Evolutionary conservation across 2,329 filamentous ascomycete genomes (phyloP), one percentile per base, ranked within the genome.

Genomic region (Emericellopsis cladophorae): DNA sequence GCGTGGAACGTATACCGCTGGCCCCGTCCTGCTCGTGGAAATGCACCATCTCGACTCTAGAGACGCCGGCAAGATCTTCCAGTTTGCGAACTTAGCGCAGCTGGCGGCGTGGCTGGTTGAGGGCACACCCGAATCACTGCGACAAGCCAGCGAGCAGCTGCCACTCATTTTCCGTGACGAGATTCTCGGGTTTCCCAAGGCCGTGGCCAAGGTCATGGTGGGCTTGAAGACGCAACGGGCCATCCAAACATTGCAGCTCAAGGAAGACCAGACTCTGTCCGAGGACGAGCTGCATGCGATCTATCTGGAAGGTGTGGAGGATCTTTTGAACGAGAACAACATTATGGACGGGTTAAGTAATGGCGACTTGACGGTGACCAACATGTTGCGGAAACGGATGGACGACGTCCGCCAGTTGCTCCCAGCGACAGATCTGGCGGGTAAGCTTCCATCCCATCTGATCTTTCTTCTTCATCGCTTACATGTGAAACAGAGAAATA

Each of bases 251-350:
- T 60, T 81, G 16, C 62, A 69, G 34, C 61, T 60, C 7, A 56
- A 71, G 37, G 61, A 67, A 1, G 72, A 70, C 41, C 70, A 66
- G 14, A 58, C 75, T 40, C 51, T 52, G 14, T 60, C 65, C 12
- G 73, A 75, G 12, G 70, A 76, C 14, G 60, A 70, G 15, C 54
- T 81, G 14, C 67, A 70, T 10, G 70, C 76, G 40, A 65, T 75
- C 4, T 66, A 85, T 31, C 65, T 70, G 7, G 61, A 68, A 8
- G 64, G 81, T 5, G 57, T 84, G 3, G 67, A 81, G 22, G 64
- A 66, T 10, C 59, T 61, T 36, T 49, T 72, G 23, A 24, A 37
- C 62, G 54, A 10, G 49, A 51, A 16, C 50, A 59, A 29, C 56
- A 58, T 38, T 53, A 52, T 4, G 52, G 52, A 14, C 46, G 50